These are phyloP conservation scores for Excoecaria agallocha DNA, from an alignment of 345 rosid genomes.

Conservation along the genomic window DNA sequence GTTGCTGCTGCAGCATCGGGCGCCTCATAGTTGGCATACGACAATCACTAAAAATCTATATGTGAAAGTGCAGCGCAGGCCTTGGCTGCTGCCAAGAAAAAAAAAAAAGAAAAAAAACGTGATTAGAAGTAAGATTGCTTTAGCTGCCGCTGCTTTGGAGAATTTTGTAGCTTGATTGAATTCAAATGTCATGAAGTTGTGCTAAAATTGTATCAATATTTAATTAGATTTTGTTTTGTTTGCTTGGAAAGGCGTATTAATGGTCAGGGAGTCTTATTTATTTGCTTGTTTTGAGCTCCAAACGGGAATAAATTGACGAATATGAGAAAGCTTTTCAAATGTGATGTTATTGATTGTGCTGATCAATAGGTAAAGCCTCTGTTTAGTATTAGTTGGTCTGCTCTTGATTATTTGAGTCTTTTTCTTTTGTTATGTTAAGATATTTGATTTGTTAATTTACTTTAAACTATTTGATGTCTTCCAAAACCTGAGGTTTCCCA, in stretches of 20 bases:
- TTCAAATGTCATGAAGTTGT: constrained; percentile 22
- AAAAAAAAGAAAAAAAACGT: constrained; percentile 12
- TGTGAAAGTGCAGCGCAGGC: not conserved
- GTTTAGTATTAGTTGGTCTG: too few species aligned
- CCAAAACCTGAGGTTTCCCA: too few species aligned
- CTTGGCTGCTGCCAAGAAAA: constrained; percentile 9
- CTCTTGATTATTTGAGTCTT: too few species aligned
- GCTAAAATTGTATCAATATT: constrained; percentile 29
- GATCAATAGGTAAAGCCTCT: too few species aligned
- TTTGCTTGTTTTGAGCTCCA: constrained; percentile 1
- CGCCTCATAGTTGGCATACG: constrained; percentile 40
- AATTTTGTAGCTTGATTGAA: constrained; percentile 46
- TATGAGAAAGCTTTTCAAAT: constrained; percentile 10
- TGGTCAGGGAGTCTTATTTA: constrained; percentile 13
- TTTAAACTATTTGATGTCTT: too few species aligned
- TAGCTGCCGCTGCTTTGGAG: constrained; percentile 27
- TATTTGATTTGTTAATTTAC: too few species aligned
- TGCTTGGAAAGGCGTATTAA: constrained; percentile 19
- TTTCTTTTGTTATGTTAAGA: too few species aligned
- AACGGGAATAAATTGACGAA: constrained; percentile 8
- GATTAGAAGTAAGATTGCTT: constrained; percentile 27
- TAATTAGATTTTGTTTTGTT: not conserved
- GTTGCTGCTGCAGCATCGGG: constrained; percentile 67
- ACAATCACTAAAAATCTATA: constrained; percentile 1
- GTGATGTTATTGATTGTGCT: not conserved